A percentile compares a stretch with the other conserved stretches of the same genome.
phyloP scores from a whole-genome alignment of 192 early-diverging fungal species.

The Umbelopsis sp. region DNA sequence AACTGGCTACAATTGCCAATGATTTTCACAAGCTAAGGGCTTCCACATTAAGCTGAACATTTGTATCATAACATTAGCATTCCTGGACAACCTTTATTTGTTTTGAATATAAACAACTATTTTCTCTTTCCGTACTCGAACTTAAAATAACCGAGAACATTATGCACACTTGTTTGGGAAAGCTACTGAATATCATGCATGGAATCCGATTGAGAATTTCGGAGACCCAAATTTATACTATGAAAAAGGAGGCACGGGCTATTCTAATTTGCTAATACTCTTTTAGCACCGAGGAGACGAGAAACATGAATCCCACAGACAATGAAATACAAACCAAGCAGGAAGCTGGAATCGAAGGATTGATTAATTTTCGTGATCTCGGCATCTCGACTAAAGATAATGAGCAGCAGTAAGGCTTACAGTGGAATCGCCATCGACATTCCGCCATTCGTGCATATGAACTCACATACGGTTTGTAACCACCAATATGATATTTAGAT shows the following conservation, averaged over 20 bases:
- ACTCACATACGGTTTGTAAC: too few species aligned
- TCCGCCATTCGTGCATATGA: too few species aligned
- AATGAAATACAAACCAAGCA: background rate
- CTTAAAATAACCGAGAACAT: too few species aligned
- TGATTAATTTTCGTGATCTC: slow-evolving; percentile 30
- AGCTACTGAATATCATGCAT: too few species aligned
- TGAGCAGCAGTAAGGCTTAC: background rate
- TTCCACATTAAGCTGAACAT: background rate
- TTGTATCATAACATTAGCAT: background rate
- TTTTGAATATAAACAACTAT: background rate
- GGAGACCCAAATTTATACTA: background rate
- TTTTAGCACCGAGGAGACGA: background rate
- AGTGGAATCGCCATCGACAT: too few species aligned
- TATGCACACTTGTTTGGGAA: too few species aligned
- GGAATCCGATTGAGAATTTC: too few species aligned
- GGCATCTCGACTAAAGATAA: slow-evolving; percentile 7
- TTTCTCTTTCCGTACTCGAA: too few species aligned
- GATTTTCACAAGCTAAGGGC: slow-evolving; percentile 2
- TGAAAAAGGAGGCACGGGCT: background rate
- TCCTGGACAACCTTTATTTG: background rate
- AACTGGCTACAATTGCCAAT: slow-evolving; percentile 13
- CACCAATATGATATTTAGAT: background rate
- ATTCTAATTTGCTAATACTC: background rate
- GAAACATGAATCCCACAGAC: background rate
- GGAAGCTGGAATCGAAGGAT: background rate